Evolutionary conservation across 2,329 filamentous ascomycete genomes (phyloP).

Genomic region (Fusarium solani-melongenae): DNA sequence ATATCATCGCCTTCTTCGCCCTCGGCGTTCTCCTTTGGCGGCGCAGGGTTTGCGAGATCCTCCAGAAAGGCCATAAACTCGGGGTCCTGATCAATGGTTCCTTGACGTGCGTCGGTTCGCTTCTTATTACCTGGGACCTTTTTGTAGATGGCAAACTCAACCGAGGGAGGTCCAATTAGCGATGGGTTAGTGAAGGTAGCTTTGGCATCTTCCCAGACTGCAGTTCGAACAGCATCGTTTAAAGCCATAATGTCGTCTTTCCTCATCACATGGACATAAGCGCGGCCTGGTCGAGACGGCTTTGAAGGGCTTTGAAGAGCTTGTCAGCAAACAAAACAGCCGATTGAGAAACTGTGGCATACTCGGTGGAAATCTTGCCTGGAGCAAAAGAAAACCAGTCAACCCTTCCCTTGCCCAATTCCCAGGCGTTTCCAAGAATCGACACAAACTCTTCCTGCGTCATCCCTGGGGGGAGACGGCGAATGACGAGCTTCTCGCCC

Average conservation of each 20-base stretch:
- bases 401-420: constrained; percentile 79
- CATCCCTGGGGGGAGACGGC: constrained; percentile 86
- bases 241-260: constrained; percentile 75
- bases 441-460: constrained; percentile 81
- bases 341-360: constrained; percentile 47
- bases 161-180: constrained; percentile 79
- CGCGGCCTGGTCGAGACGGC: constrained; percentile 81
- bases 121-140: constrained; percentile 81
- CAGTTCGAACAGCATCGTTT: constrained; percentile 74
- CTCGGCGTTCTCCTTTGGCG: constrained; percentile 58
- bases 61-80: constrained; percentile 96
- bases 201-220: constrained; percentile 83
- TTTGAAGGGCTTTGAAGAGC: constrained; percentile 75
- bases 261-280: constrained; percentile 84
- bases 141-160: constrained; percentile 87
- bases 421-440: constrained; percentile 84
- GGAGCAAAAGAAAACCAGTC: constrained; percentile 80
- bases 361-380: constrained; percentile 87
- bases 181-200: constrained; percentile 77
- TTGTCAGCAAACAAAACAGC: constrained; percentile 21
- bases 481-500: constrained; percentile 85
- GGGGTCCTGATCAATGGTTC: constrained; percentile 94
- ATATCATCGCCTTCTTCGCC: constrained; percentile 55
- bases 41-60: constrained; percentile 78
- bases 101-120: constrained; percentile 85